A percentile compares a stretch with the other conserved stretches of the same genome.
Conservation (phyloP, 1,139 yeast genomes). For the Hanseniaspora uvarum region DNA sequence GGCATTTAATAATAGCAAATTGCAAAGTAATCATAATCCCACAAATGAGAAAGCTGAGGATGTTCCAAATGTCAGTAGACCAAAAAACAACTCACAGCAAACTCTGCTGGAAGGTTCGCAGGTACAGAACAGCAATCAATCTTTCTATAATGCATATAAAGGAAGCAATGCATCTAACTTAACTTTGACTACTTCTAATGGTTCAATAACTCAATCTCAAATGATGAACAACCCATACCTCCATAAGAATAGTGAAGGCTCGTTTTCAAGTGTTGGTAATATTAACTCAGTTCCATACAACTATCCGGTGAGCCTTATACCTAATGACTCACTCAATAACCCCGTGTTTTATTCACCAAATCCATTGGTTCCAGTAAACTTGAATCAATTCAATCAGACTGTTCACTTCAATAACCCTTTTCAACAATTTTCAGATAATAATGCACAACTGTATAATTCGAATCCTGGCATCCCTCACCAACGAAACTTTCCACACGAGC, state of each 20-base stretch:
- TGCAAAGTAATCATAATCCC: not conserved
- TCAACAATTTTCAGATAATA: not conserved
- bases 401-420: constrained; percentile 10
- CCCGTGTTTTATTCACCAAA: not conserved
- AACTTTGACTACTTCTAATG: not conserved
- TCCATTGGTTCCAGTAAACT: not conserved
- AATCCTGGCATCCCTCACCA: not conserved
- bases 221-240: not conserved
- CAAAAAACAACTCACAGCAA: not conserved
- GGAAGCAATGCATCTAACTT: not conserved
- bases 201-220: not conserved
- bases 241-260: not conserved
- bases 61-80: not conserved
- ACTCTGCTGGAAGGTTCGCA: not conserved
- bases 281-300: not conserved
- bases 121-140: not conserved
- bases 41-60: not conserved
- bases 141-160: not conserved
- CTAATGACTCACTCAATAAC: not conserved
- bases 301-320: not conserved
- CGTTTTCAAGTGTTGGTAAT: not conserved
- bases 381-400: not conserved
- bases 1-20: not conserved
- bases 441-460: not conserved
- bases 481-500: not conserved